Evolutionary conservation across 1,284 basidiomycete species (phyloP).

Genomic region (Abortiporus biennis): DNA sequence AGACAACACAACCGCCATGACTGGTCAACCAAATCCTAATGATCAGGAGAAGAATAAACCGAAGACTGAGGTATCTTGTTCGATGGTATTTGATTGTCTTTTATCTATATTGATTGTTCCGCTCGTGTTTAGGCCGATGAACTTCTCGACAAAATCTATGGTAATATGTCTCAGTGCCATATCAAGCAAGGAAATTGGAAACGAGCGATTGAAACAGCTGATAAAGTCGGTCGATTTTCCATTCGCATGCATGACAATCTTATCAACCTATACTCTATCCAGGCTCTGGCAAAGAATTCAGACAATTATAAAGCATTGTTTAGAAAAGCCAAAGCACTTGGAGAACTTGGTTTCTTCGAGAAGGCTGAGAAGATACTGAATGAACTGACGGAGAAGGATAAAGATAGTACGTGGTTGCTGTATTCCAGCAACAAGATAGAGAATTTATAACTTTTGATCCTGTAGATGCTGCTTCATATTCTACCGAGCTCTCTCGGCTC

Average conservation of each 20-base stretch:
- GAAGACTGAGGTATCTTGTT: slow-evolving; percentile 28
- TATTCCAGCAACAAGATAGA: background rate
- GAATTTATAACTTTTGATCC: background rate
- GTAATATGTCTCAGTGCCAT: slow-evolving; percentile 77
- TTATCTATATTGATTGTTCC: slow-evolving; percentile 1
- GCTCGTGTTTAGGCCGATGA: slow-evolving; percentile 49
- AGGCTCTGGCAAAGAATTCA: slow-evolving; percentile 70
- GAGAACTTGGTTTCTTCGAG: slow-evolving; percentile 68
- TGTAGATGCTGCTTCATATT: slow-evolving; percentile 55
- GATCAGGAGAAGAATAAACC: slow-evolving; percentile 18
- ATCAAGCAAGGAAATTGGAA: slow-evolving; percentile 72
- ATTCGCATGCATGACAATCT: background rate
- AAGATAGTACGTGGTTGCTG: slow-evolving; percentile 21
- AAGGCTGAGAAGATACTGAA: slow-evolving; percentile 59
- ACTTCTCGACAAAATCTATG: slow-evolving; percentile 72
- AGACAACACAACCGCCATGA: too few species aligned
- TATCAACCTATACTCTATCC: background rate
- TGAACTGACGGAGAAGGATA: slow-evolving; percentile 57
- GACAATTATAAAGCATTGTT: slow-evolving; percentile 73
- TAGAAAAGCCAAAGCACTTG: slow-evolving; percentile 73
- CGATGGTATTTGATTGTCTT: too few species aligned
- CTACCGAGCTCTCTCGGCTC: slow-evolving; percentile 56
- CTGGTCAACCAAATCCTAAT: slow-evolving; percentile 1
- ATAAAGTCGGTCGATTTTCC: slow-evolving; percentile 43
- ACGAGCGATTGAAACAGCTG: slow-evolving; percentile 67